Conservation (phyloP, 116 monocot genomes). For the Trichopus zeylanicus region DNA sequence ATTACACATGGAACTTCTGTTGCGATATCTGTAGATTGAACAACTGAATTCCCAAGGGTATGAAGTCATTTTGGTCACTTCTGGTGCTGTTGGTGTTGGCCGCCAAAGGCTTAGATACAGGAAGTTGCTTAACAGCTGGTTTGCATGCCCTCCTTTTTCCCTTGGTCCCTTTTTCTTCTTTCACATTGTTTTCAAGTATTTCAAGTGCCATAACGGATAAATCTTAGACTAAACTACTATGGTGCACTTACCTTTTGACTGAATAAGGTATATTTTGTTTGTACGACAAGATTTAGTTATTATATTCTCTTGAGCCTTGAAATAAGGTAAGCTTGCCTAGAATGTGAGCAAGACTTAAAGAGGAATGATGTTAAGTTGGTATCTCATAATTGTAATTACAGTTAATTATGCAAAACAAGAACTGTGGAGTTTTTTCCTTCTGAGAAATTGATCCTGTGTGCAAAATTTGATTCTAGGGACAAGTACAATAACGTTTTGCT, state of each 20-base stretch:
- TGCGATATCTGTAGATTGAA: conserved; percentile 39
- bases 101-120: conserved; percentile 83
- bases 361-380: no score
- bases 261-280: no score
- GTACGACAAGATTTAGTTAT: no score
- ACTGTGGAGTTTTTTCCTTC: background rate
- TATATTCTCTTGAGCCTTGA: no score
- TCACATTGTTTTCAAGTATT: no score
- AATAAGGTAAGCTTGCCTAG: no score
- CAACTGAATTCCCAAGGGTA: conserved; percentile 60
- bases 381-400: no score
- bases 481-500: background rate
- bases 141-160: background rate
- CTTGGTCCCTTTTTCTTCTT: background rate
- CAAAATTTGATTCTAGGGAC: background rate
- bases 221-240: no score
- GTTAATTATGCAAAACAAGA: background rate
- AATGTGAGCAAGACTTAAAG: no score
- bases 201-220: no score
- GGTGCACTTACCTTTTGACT: no score
- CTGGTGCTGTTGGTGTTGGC: conserved; percentile 85
- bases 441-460: background rate
- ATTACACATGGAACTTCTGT: background rate
- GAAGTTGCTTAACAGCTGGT: conserved; percentile 84
- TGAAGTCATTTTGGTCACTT: conserved; percentile 90